Evolutionary conservation across 805 yeast species (phyloP).

Genomic region (Metschnikowia anglica): DNA sequence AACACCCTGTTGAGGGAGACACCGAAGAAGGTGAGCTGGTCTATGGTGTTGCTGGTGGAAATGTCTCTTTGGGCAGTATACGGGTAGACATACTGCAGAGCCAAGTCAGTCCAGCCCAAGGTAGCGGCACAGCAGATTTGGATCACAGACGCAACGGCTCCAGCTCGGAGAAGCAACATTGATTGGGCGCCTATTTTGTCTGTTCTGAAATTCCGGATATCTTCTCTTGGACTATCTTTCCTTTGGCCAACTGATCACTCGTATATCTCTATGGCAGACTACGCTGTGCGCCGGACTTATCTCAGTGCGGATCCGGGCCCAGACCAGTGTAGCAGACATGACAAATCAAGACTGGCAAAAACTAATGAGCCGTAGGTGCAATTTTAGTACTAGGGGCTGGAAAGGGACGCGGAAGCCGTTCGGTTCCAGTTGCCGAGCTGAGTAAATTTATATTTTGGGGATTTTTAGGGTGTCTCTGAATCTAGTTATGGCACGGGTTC

Average conservation of each 20-base stretch:
- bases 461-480: too few species aligned
- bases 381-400: too few species aligned
- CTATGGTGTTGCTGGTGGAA: conserved; percentile 29
- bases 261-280: background rate
- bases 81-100: conserved; percentile 21
- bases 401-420: too few species aligned
- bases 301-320: background rate
- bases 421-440: too few species aligned
- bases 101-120: conserved; percentile 7
- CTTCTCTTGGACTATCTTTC: background rate
- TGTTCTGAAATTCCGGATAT: background rate
- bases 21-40: conserved; percentile 35
- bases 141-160: background rate
- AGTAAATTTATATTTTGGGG: too few species aligned
- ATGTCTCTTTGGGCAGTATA: conserved; percentile 38
- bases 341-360: too few species aligned
- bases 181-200: background rate
- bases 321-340: too few species aligned
- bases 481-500: too few species aligned
- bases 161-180: conserved; percentile 5
- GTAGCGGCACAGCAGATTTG: conserved; percentile 3
- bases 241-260: background rate
- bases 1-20: conserved; percentile 30
- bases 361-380: too few species aligned
- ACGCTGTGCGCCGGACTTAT: background rate